Percentiles rank a stretch among this genome's conserved stretches.
Evolutionary conservation across 495 filamentous ascomycete species (phyloP).

Genomic region (Penicillium nucicola): DNA sequence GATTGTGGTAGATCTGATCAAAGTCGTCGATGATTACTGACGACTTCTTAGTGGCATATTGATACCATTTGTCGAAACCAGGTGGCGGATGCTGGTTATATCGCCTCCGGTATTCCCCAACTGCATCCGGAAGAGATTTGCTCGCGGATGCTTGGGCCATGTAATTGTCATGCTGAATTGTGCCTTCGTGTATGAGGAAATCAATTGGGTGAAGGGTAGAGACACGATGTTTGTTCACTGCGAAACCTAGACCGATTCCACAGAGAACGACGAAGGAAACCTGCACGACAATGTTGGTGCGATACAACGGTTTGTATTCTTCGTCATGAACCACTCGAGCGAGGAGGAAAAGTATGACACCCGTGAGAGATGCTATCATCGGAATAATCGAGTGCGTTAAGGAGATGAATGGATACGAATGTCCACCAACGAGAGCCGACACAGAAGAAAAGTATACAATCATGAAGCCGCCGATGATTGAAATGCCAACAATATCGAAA

Average conservation of each 20-base stretch:
- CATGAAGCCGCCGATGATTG: conserved; percentile 32
- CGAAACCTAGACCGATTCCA: conserved; percentile 26
- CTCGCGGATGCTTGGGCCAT: conserved; percentile 33
- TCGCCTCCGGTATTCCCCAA: conserved; percentile 38
- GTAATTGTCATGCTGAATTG: conserved; percentile 34
- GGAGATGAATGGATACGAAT: conserved; percentile 33
- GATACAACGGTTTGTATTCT: conserved; percentile 28
- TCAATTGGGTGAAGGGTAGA: conserved; percentile 46
- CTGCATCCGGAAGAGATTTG: conserved; percentile 35
- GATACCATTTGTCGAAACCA: conserved; percentile 63
- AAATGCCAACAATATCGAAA: conserved; percentile 31
- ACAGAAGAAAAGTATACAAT: conserved; percentile 26
- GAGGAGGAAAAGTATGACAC: conserved; percentile 28
- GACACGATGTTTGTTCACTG: conserved; percentile 26
- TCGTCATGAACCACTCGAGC: conserved; percentile 27
- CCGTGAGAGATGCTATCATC: conserved; percentile 15
- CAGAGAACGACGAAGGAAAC: conserved; percentile 24
- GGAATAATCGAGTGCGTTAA: conserved; percentile 11
- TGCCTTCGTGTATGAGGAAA: conserved; percentile 40
- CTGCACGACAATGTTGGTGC: conserved; percentile 30
- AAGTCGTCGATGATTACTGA: conserved; percentile 74
- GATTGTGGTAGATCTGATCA: conserved; percentile 65
- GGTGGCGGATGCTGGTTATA: conserved; percentile 51
- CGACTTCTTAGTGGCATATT: conserved; percentile 60
- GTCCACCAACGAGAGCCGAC: conserved; percentile 25